These are phyloP conservation scores for Spongispora temasekensis DNA, from an alignment of 1,284 basidiomycete genomes.

Conservation along the genomic window DNA sequence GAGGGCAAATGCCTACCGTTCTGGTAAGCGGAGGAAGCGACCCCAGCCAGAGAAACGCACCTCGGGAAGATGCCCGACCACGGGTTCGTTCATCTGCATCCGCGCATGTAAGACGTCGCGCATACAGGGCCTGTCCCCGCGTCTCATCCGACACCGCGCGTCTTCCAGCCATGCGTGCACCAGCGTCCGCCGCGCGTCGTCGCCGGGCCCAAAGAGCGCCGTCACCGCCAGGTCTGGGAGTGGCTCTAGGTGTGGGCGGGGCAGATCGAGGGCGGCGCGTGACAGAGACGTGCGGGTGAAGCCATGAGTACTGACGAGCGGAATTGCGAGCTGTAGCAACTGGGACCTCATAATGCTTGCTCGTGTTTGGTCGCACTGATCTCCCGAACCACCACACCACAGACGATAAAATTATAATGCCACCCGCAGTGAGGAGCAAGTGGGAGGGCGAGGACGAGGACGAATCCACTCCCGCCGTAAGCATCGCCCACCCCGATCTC, in stretches of 20 bases:
- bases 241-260: constrained; percentile 53
- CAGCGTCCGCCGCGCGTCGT: constrained; percentile 62
- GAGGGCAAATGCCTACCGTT: constrained; percentile 60
- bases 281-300: constrained; percentile 74
- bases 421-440: constrained; percentile 52
- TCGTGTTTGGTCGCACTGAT: no score
- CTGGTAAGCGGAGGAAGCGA: not conserved
- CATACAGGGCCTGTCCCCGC: constrained; percentile 33
- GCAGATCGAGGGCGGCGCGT: constrained; percentile 57
- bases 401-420: no score
- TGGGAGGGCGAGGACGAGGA: constrained; percentile 92
- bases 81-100: constrained; percentile 63
- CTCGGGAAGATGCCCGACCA: constrained; percentile 62
- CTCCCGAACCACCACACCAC: no score
- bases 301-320: constrained; percentile 63
- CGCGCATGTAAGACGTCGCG: constrained; percentile 53
- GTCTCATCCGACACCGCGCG: constrained; percentile 55
- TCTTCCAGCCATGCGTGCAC: constrained; percentile 71
- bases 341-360: no score
- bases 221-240: constrained; percentile 71
- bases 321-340: constrained; percentile 60
- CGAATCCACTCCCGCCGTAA: constrained; percentile 57
- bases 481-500: constrained; percentile 13
- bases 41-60: constrained; percentile 38
- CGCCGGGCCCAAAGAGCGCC: constrained; percentile 70